phyloP scores from a whole-genome alignment of 2,329 filamentous ascomycete genomes.

The Fusarium sp. region DNA sequence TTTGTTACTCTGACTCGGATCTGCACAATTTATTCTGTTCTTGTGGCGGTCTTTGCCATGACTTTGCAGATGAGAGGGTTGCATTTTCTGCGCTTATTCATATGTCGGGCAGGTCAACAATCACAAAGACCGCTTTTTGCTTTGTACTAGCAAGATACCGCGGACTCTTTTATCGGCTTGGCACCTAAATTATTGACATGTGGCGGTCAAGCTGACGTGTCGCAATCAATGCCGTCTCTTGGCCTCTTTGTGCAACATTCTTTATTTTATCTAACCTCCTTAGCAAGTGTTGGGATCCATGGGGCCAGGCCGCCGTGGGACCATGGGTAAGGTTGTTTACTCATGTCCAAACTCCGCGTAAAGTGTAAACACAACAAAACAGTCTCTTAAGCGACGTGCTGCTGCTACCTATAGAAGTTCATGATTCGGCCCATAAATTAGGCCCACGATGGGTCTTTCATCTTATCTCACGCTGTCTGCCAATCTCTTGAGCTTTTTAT shows the following conservation, averaged over 20 bases:
- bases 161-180: constrained; percentile 19
- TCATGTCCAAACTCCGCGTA: constrained; percentile 1
- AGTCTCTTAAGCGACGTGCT: constrained; percentile 24
- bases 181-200: constrained; percentile 27
- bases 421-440: constrained; percentile 36
- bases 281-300: neutral
- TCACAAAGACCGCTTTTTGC: constrained; percentile 17
- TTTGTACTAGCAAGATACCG: constrained; percentile 11
- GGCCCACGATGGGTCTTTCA: constrained; percentile 22
- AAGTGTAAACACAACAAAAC: constrained; percentile 15
- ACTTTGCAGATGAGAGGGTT: constrained; percentile 18
- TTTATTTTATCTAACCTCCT: constrained; percentile 4
- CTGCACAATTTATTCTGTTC: constrained; percentile 4
- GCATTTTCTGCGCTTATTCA: constrained; percentile 20
- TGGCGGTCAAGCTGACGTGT: constrained; percentile 38
- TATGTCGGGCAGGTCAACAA: neutral
- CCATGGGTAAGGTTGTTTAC: constrained; percentile 16
- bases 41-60: constrained; percentile 7
- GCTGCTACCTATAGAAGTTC: constrained; percentile 5
- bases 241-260: constrained; percentile 24
- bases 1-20: constrained; percentile 18
- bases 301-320: too few relatives aligned
- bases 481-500: constrained; percentile 10
- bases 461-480: constrained; percentile 22
- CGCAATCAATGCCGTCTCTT: constrained; percentile 18